Percentiles rank a stretch among this genome's conserved stretches.
Evolutionary conservation across 495 filamentous ascomycete species (phyloP).

Genomic region (Hypoxylon lienhwacheense): DNA sequence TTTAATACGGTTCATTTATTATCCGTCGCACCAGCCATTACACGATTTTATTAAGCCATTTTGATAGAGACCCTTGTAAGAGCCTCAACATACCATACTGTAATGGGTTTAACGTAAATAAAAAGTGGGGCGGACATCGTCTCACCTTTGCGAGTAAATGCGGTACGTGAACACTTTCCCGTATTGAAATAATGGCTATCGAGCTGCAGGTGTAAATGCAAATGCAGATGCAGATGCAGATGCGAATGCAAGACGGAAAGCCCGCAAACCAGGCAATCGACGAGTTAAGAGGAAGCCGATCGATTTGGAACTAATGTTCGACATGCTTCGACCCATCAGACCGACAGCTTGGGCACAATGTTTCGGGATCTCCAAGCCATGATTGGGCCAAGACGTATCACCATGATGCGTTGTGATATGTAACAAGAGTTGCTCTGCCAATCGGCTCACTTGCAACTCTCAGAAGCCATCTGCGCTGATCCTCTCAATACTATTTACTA

Average conservation of each 20-base stretch:
- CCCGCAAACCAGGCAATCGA: conserved; percentile 8
- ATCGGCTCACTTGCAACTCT: conserved; percentile 29
- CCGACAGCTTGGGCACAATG: conserved; percentile 11
- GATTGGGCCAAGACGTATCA: conserved; percentile 12
- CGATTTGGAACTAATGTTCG: conserved; percentile 17
- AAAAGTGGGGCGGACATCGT: too few species aligned
- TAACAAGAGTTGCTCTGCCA: conserved; percentile 12
- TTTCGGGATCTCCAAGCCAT: conserved; percentile 24
- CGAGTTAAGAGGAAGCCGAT: conserved; percentile 16
- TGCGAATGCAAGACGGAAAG: conserved; percentile 27
- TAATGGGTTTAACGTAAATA: too few species aligned
- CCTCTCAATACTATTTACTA: conserved; percentile 3
- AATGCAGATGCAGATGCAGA: too few species aligned
- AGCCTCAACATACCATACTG: too few species aligned
- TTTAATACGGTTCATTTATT: too few species aligned
- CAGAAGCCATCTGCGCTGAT: conserved; percentile 10
- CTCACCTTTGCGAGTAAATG: too few species aligned
- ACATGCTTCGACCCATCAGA: conserved; percentile 5
- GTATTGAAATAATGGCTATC: conserved; percentile 2
- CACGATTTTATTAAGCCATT: too few species aligned
- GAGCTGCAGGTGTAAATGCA: too few species aligned
- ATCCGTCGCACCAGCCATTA: too few species aligned
- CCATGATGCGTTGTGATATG: conserved; percentile 14
- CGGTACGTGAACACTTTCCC: conserved; percentile 3
- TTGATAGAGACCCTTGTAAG: too few species aligned